phyloP scores from a whole-genome alignment of 2,329 filamentous ascomycete species.

The Blastomyces silverae region DNA sequence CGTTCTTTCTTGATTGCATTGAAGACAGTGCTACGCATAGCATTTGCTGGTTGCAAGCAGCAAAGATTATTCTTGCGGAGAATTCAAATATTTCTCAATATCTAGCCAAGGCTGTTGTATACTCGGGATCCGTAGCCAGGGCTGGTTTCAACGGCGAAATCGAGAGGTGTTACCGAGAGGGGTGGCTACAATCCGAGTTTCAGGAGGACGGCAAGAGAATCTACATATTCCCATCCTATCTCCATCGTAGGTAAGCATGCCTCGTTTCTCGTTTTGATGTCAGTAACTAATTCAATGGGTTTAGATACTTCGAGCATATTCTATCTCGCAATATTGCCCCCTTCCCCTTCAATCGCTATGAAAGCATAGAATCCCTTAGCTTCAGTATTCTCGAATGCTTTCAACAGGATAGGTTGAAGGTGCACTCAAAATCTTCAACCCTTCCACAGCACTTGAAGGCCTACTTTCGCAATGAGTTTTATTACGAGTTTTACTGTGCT shows the following conservation, averaged over 20 bases:
- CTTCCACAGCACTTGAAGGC: neutral
- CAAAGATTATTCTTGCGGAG: neutral
- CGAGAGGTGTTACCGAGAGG: neutral
- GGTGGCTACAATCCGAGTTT: neutral
- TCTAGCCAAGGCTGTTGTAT: neutral
- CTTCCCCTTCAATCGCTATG: neutral
- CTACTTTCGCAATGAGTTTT: neutral
- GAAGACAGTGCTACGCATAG: neutral
- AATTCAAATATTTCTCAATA: neutral
- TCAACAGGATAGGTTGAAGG: neutral
- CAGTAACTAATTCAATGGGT: neutral
- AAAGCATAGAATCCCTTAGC: neutral
- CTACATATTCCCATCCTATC: neutral
- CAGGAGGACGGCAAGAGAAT: neutral
- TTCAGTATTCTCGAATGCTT: neutral
- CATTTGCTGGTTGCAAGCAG: neutral
- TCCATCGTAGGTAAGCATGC: neutral
- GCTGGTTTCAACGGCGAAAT: neutral
- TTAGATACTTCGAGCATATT: constrained; percentile 1
- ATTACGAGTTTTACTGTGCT: neutral
- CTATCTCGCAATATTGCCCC: no score
- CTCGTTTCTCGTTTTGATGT: neutral
- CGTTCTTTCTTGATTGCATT: neutral
- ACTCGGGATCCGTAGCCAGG: neutral
- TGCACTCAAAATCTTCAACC: no score